Conservation (phyloP, 495 filamentous ascomycete genomes). For the Aspergillus kassunensis region DNA sequence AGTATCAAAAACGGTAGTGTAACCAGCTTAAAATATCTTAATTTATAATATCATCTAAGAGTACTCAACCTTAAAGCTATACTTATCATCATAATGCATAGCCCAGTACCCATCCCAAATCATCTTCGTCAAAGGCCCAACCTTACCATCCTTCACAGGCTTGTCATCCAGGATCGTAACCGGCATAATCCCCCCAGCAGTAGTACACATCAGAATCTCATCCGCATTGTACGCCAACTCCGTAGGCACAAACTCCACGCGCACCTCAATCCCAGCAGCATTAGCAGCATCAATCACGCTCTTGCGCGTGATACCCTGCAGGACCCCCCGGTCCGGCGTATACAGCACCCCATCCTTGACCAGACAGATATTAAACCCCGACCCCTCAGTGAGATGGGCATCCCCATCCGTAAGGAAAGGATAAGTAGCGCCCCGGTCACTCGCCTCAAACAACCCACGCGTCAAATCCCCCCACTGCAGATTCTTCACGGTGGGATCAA, state of each 20-base stretch:
- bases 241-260: conserved; percentile 26
- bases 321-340: conserved; percentile 29
- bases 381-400: conserved; percentile 28
- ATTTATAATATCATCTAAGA: background rate
- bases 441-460: conserved; percentile 30
- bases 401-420: conserved; percentile 39
- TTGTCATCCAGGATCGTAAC: conserved; percentile 34
- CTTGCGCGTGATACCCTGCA: conserved; percentile 31
- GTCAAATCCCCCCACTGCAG: conserved; percentile 40
- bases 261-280: conserved; percentile 19
- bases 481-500: conserved; percentile 42
- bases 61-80: conserved; percentile 23
- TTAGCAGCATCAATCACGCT: conserved; percentile 30
- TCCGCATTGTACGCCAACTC: conserved; percentile 28
- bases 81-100: conserved; percentile 31
- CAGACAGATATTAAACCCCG: conserved; percentile 31
- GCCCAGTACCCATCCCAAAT: conserved; percentile 42
- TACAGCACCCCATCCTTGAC: conserved; percentile 30
- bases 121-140: conserved; percentile 34
- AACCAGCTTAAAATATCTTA: too few relatives aligned
- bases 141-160: conserved; percentile 29
- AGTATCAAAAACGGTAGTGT: too few relatives aligned
- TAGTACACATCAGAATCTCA: conserved; percentile 39
- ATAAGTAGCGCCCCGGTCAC: conserved; percentile 26
- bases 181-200: conserved; percentile 39